Evolutionary conservation across 306 rosid species (phyloP), one percentile per base, ranked within the genome.

Genomic region (Urtica urens): DNA sequence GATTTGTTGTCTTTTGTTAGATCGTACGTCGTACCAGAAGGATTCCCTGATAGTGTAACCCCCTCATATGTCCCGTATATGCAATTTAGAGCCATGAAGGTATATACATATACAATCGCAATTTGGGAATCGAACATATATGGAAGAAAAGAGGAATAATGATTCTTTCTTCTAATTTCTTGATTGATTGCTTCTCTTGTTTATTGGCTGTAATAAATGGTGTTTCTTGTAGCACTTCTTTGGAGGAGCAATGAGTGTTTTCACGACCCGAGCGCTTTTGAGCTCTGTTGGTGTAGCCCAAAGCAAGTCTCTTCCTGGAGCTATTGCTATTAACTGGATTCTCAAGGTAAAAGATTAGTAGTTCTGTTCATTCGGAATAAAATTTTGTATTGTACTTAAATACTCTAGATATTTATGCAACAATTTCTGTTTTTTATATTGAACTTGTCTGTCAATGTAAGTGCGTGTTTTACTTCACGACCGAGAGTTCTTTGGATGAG

Each of bases 161-260:
- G 23, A 44, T 9, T 7, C 7, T 21, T 17, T 14, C 48, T 8
- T 42, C 13, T 42, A 3, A 25, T 11, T 13, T 15, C 31, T 46
- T 27, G 7, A 1, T 48, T 16, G 39, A 28, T 55, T 11, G 19
- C 14, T 15, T 14, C 40, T 43, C 14, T 35, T 12, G 24, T 25
- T 12, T 27, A 39, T 25, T 25, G 40, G 31, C 55, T 2, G 57
- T 38, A 17, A 23, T 19, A 64, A 0, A 6, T 23, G 22, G 24
- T 60, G 23, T 14, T 46, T 18, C 5, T 54, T 58, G 48, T 59
- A 87, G 87, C 99, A 85, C 67, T 90, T 90, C 59, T 90, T 90
- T 51, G 99, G 99, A 27, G 99, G 99, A 48, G 99, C 99, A n/a
- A 90, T 90, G 95, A 94, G 99, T 12, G 99, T 90, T 63, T 90